phyloP scores from a whole-genome alignment of 768 basidiomycete species.

The Pholiota molesta region DNA sequence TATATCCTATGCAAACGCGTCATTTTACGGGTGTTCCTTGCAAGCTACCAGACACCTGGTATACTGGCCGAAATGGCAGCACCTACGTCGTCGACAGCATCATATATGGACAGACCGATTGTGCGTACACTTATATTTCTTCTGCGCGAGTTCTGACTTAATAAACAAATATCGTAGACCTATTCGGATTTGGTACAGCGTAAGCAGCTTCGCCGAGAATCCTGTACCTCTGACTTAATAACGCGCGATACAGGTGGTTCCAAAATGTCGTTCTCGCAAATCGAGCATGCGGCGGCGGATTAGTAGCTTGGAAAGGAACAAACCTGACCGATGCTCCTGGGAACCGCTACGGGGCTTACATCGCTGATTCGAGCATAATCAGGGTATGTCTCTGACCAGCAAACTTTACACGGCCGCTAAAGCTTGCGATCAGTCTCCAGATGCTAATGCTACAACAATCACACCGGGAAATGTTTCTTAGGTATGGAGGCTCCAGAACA shows the following conservation, averaged over 20 bases:
- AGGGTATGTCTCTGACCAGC: conserved; percentile 36
- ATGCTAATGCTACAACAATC: conserved; percentile 52
- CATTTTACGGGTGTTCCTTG: conserved; percentile 64
- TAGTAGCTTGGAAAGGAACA: conserved; percentile 67
- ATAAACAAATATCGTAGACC: conserved; percentile 34
- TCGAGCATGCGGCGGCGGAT: conserved; percentile 65
- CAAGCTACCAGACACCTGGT: conserved; percentile 72
- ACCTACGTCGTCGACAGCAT: conserved; percentile 65
- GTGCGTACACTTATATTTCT: conserved; percentile 33
- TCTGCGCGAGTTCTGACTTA: not conserved
- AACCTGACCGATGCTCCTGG: conserved; percentile 52
- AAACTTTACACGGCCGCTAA: not conserved
- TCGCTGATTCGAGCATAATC: conserved; percentile 56
- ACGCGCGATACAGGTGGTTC: conserved; percentile 53
- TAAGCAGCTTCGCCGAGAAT: conserved; percentile 25
- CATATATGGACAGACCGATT: conserved; percentile 67
- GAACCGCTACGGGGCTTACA: conserved; percentile 59
- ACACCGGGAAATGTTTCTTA: conserved; percentile 52
- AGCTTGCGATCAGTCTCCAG: conserved; percentile 48
- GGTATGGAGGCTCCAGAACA: conserved; percentile 30
- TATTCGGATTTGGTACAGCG: conserved; percentile 67
- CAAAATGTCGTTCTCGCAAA: conserved; percentile 61
- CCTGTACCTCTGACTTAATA: not conserved
- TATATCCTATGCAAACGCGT: conserved; percentile 67
- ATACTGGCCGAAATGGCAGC: conserved; percentile 58